Evolutionary conservation across 176 grass and related monocot species (phyloP), one percentile per base, ranked within the genome.

Genomic region (Metroxylon sagu): DNA sequence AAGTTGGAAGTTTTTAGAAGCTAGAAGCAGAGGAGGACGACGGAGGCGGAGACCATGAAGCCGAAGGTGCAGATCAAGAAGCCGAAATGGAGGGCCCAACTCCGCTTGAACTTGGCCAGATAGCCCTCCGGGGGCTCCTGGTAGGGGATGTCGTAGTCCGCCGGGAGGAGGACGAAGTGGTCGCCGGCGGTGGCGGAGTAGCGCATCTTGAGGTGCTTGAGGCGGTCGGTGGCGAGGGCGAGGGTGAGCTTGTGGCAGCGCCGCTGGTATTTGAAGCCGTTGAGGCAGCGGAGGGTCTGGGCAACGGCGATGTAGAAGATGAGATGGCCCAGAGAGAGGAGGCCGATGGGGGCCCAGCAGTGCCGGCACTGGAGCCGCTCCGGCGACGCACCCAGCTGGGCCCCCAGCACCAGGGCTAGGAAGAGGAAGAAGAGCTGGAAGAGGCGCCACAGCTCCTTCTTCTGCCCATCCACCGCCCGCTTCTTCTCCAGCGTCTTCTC

Each of bases 401-500:
- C 71, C 15, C 80, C 75, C 58, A 90, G 78, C 14, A 80, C 28
- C 59, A 96, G 14, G 2, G 87, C 78, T 0, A 96, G 83, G 77
- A 96, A 77, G 54, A 96, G 75, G 77, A 96, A 85, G 92, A 96
- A 90, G 83, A 80, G 64, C 3, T 90, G 72, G 86, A 90, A 88
- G 68, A 96, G 86, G 25, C 92, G 92, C 87, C 87, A 96, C 3
- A 96, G 75, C 83, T 96, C 92, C 86, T 96, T 87, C 75, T 90
- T 90, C 83, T 96, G 91, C 58, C 72, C 77, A 70, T 96, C 91
- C 7, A 89, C 80, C 29, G 65, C 61, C 12, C 91, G 91, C 74
- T 96, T 96, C 91, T 85, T 96, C 80, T 88, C 91, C 54, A 96
- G 68, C 8, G 83, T 87, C 80, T 96, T 96, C 74, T 90, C 91